A percentile compares a stretch with the other conserved stretches of the same genome.
phyloP scores from a whole-genome alignment of 2,329 filamentous ascomycete genomes.

The Microdochium paspali region DNA sequence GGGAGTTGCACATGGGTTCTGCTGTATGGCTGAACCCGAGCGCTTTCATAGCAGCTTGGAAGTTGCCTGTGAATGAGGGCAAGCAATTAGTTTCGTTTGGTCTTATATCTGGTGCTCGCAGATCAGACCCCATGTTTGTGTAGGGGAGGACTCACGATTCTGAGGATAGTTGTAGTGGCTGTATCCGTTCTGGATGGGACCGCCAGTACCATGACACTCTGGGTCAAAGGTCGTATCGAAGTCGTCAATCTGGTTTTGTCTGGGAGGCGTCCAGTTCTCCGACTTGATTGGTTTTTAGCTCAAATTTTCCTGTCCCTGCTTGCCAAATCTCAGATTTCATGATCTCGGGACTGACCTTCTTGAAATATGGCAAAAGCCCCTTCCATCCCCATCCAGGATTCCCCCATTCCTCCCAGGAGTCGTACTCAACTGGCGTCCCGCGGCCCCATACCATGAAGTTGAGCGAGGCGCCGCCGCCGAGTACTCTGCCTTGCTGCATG shows the following conservation, averaged over 20 bases:
- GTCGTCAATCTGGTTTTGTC: conserved; percentile 16
- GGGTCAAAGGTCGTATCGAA: conserved; percentile 24
- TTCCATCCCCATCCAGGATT: conserved; percentile 25
- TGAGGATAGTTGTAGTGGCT: conserved; percentile 2
- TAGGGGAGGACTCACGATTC: not conserved
- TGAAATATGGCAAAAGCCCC: conserved; percentile 28
- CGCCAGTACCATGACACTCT: conserved; percentile 1
- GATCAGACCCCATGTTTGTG: not conserved
- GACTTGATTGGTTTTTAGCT: conserved; percentile 19
- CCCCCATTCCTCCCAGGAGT: conserved; percentile 24
- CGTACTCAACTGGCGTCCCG: conserved; percentile 22
- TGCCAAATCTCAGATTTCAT: conserved; percentile 14
- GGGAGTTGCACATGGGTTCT: not conserved
- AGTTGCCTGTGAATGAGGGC: not conserved
- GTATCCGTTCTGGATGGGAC: conserved; percentile 1
- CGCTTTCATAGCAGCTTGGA: not conserved
- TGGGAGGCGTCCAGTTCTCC: conserved; percentile 24
- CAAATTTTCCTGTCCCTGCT: conserved; percentile 12
- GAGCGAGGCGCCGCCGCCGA: not conserved
- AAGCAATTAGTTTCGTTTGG: no score
- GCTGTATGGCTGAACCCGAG: not conserved
- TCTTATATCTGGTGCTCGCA: not conserved
- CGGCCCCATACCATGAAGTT: conserved; percentile 22
- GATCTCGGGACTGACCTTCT: conserved; percentile 22
- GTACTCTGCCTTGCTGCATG: not conserved